Evolutionary conservation across 176 grass and related monocot genomes (phyloP).

Genomic region (Hordeum vulgare): DNA sequence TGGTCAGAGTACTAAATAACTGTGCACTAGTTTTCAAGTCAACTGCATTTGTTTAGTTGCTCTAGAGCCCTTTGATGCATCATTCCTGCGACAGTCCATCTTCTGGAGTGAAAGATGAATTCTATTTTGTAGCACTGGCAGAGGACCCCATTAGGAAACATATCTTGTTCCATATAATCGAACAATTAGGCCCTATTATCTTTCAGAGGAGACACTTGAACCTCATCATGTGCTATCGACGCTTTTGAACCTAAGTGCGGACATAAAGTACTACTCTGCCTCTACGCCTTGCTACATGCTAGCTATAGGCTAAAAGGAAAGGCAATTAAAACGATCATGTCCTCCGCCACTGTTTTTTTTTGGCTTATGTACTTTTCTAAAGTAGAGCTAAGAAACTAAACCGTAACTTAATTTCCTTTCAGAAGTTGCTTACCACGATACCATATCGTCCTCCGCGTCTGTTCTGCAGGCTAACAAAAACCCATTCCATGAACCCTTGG

Average conservation of each 20-base stretch:
- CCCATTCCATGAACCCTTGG: not conserved
- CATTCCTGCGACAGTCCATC: not conserved
- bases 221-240: not conserved
- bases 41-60: not conserved
- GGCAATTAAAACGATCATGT: too few relatives aligned
- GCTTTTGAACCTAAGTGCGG: not conserved
- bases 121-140: not conserved
- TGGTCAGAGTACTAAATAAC: not conserved
- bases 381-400: too few relatives aligned
- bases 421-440: too few relatives aligned
- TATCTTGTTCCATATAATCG: not conserved
- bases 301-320: too few relatives aligned
- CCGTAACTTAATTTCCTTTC: too few relatives aligned
- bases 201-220: not conserved
- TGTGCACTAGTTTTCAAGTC: not conserved
- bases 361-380: too few relatives aligned
- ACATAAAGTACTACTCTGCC: not conserved
- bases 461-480: not conserved
- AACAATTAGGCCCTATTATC: not conserved
- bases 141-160: not conserved
- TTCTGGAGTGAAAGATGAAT: not conserved
- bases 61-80: not conserved
- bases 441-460: too few relatives aligned
- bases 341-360: too few relatives aligned
- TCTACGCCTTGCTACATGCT: too few relatives aligned